These are phyloP conservation scores for Rhododendron ferrugineum DNA, from an alignment of 148 eudicot genomes.

Conservation along the genomic window DNA sequence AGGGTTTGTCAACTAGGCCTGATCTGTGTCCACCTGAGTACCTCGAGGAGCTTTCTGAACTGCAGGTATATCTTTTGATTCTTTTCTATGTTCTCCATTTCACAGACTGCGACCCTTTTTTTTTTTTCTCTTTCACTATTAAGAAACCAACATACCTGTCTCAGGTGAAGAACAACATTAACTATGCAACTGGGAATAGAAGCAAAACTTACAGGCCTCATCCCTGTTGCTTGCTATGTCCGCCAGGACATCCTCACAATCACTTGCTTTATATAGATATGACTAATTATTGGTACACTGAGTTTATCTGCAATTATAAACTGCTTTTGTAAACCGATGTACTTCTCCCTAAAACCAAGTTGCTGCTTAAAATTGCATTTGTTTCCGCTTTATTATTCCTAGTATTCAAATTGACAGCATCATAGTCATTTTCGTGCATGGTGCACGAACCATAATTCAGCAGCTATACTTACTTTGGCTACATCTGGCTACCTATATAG, in stretches of 20 bases:
- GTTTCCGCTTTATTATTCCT: background rate
- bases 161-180: background rate
- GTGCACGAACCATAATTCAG: background rate
- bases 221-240: background rate
- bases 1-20: slow-evolving; percentile 95
- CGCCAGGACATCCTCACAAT: background rate
- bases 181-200: background rate
- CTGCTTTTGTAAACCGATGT: background rate
- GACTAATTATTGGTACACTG: background rate
- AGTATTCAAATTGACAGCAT: background rate
- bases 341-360: background rate
- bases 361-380: background rate
- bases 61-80: slow-evolving; percentile 77
- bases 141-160: background rate
- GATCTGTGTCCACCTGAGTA: slow-evolving; percentile 92
- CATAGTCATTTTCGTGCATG: background rate
- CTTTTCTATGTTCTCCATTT: background rate
- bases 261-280: background rate
- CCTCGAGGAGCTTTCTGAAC: slow-evolving; percentile 87
- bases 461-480: background rate
- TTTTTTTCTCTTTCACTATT: background rate
- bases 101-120: background rate
- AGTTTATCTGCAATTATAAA: background rate
- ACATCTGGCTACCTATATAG: background rate
- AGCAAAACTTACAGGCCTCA: background rate